Percentiles rank a stretch among this genome's conserved stretches.
Evolutionary conservation across 306 rosid genomes (phyloP).

Genomic region (Sindora glabra): DNA sequence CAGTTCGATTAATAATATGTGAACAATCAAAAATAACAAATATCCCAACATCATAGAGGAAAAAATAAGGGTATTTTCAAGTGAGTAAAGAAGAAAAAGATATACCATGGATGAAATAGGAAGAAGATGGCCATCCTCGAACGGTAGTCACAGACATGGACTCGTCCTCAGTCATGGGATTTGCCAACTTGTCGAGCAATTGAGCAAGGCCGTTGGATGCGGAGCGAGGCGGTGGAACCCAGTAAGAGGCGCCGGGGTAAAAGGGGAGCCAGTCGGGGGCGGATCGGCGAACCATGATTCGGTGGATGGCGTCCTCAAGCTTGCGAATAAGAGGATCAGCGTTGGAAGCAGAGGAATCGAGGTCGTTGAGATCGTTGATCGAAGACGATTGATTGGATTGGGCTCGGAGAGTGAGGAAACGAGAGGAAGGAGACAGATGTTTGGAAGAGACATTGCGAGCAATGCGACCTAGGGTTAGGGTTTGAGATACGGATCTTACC

Average conservation of each 20-base stretch:
- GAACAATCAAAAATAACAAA: too few relatives aligned
- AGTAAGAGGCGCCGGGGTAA: too few relatives aligned
- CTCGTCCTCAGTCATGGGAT: conserved; percentile 43
- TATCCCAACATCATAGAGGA: not conserved
- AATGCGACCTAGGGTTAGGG: conserved; percentile 19
- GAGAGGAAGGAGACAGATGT: conserved; percentile 8
- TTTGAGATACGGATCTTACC: conserved; percentile 40
- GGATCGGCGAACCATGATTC: conserved; percentile 52
- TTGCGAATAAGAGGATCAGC: conserved; percentile 48
- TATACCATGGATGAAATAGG: conserved; percentile 43
- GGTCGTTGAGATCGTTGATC: conserved; percentile 16
- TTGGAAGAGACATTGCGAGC: conserved; percentile 11
- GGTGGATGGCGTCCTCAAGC: conserved; percentile 69
- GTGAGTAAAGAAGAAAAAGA: not conserved
- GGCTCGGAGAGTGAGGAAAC: conserved; percentile 26
- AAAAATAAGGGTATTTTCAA: not conserved
- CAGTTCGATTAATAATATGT: too few relatives aligned
- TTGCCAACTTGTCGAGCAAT: conserved; percentile 43
- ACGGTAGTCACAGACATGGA: conserved; percentile 39
- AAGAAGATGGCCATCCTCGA: conserved; percentile 60
- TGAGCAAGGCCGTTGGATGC: conserved; percentile 36
- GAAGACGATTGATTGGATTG: conserved; percentile 43
- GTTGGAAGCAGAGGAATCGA: conserved; percentile 22
- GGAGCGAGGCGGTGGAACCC: too few relatives aligned
- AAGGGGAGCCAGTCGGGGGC: conserved; percentile 74